Evolutionary conservation across 1,284 basidiomycete genomes (phyloP), one percentile per base, ranked within the genome.

Genomic region (Ganoderma leucocontextum): DNA sequence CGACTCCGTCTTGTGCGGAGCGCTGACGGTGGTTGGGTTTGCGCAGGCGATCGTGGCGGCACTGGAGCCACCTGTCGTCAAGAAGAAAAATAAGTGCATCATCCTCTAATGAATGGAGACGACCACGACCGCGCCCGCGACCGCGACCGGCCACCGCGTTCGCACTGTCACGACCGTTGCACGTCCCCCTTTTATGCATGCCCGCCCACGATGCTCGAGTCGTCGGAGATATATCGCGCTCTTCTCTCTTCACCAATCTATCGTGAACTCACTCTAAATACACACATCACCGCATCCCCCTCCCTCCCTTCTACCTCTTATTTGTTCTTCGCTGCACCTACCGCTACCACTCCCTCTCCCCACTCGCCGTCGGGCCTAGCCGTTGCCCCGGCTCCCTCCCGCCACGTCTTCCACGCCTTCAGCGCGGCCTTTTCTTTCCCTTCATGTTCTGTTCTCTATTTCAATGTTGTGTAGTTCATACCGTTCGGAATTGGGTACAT

Each of bases 11-110:
- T 25, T n/a, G 41, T 35, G 12, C 13, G 58, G 6, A 29, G 38
- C 38, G 22, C 39, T 60, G 58, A 60, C 22, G 0, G 55, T 10
- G 35, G 55, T 38, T 58, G 35, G 55, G 35, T n/a, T 57, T 49
- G 25, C 17, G 33, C 29, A 97, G 96, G 97, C 97, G 67, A 99
- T 99, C 79, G 97, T 99, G 72, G 97, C 97, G 72, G 98, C 97
- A 29, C 90, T 99, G 74, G 97, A 99, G 81, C 97, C 97, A 69
- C 97, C 97, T 72, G 91, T 97, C 73, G 86, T 93, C 77, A 96
- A 91, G 88, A 93, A 91, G 84, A 91, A 85, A 85, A 88, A 83
- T 76, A 92, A 89, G 83, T 98, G 97, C 87, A 85, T 95, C 79
- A 88, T 97, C 77, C 87, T 95, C 81, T 97, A 86, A 90, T 80